A percentile compares a stretch with the other conserved stretches of the same genome.
Conservation (phyloP, 441 rosid genomes). For the Gossypium gossypioides region DNA sequence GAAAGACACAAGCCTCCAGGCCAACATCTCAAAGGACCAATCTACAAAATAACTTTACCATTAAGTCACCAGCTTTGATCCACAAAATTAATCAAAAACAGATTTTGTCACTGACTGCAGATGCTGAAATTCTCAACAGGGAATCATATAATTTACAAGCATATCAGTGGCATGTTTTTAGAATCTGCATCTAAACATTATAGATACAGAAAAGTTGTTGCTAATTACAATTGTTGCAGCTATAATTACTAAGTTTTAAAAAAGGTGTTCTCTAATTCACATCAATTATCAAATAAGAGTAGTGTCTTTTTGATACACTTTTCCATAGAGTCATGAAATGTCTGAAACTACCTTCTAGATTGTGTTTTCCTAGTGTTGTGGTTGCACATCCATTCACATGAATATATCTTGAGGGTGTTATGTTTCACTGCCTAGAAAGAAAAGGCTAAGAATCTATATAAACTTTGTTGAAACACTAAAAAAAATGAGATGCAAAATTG, state of each 20-base stretch:
- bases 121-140: not conserved
- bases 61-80: conserved; percentile 23
- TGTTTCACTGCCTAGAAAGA: conserved; percentile 1
- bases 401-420: not conserved
- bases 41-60: conserved; percentile 36
- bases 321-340: not conserved
- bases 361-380: not conserved
- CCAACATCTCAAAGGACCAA: conserved; percentile 99
- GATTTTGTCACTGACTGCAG: not conserved
- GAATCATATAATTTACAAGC: not conserved
- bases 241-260: not conserved
- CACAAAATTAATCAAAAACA: not conserved
- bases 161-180: not conserved
- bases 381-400: not conserved
- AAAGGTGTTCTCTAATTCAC: not conserved
- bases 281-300: not conserved
- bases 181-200: not conserved
- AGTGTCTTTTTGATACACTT: not conserved
- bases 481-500: not conserved
- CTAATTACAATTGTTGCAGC: not conserved
- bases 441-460: not conserved
- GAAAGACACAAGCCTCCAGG: conserved; percentile 99
- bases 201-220: not conserved
- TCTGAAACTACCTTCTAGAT: not conserved
- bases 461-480: not conserved